Conservation (phyloP, 768 basidiomycete genomes). For the Galerina sulciceps region DNA sequence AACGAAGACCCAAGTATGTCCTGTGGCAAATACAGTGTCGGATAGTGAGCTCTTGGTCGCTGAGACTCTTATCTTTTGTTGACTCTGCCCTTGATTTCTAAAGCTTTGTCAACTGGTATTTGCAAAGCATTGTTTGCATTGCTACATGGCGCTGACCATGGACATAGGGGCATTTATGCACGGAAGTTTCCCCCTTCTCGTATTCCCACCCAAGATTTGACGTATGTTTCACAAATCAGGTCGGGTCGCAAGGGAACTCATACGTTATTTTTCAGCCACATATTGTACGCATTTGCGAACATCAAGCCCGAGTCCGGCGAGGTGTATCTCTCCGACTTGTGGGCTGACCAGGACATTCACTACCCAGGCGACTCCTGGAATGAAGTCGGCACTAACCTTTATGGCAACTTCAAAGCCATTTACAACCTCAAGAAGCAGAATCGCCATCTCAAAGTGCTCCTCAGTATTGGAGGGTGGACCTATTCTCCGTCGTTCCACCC, state of each 20-base stretch:
- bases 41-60: slow-evolving; percentile 62
- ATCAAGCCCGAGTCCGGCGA: slow-evolving; percentile 83
- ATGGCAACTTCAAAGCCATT: slow-evolving; percentile 94
- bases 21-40: slow-evolving; percentile 70
- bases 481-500: slow-evolving; percentile 89
- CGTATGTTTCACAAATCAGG: slow-evolving; percentile 51
- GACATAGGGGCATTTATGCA: slow-evolving; percentile 88
- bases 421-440: slow-evolving; percentile 89
- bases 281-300: slow-evolving; percentile 94
- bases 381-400: slow-evolving; percentile 87
- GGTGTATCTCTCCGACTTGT: slow-evolving; percentile 85
- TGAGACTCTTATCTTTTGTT: neutral
- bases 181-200: slow-evolving; percentile 87
- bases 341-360: slow-evolving; percentile 98
- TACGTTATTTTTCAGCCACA: slow-evolving; percentile 55
- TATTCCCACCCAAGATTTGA: slow-evolving; percentile 85
- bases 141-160: neutral
- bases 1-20: slow-evolving; percentile 33
- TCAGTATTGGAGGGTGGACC: slow-evolving; percentile 97
- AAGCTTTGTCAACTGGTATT: slow-evolving; percentile 81
- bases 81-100: slow-evolving; percentile 7
- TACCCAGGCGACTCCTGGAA: slow-evolving; percentile 96
- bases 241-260: slow-evolving; percentile 8
- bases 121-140: neutral
- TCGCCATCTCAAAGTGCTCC: slow-evolving; percentile 76